Base-by-base conservation (phyloP, 495 filamentous ascomycete genomes). In the Neurospora pannonica region DNA sequence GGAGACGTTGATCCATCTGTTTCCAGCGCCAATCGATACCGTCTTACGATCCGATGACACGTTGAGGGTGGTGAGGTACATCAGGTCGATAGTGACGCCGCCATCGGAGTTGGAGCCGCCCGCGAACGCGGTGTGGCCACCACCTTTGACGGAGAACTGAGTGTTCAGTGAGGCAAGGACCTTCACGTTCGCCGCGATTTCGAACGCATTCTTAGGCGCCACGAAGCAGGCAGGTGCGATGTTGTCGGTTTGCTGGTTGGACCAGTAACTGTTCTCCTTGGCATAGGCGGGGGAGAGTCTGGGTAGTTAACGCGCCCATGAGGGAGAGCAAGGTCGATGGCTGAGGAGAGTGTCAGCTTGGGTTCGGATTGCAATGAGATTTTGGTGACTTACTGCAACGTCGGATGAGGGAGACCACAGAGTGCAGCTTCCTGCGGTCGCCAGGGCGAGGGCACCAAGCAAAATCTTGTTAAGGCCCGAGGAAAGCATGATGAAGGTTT, bases 81-180 rank as follows among this genome's bases (percentile, higher is more conserved):
- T 75, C 9, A 91, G 80, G 71, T 87, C 86, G 70, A 93, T 85
- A 31, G 89, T 85, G 4, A 92, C 84, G 19, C 90, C 89, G n/a
- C 86, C 70, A 19, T 38, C 31, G 73, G 85, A 85, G 75, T 83
- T 87, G 17, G 83, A 81, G 72, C 81, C 77, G 71, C 90, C 89
- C 17, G 78, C 74, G 71, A 83, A 85, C n/a, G 84, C 82, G 9
- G 80, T 83, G 75, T 90, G 88, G 0, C 89, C 88, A 17, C 88
- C 88, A 69, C 82, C 80, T 36, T 85, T 84, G 40, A 90, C 84
- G 11, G 84, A 83, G 74, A 90, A 90, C 7, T 81, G 72, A 37
- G 85, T 82, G 38, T 84, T 37, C 3, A 76, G 75, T 0, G 72
- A 37, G 24, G 76, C 78, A 10, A 85, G 74, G 5, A 82, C 71